Evolutionary conservation across 371 early-diverging fungal genomes (phyloP).

Genomic region (Mucor indicus): DNA sequence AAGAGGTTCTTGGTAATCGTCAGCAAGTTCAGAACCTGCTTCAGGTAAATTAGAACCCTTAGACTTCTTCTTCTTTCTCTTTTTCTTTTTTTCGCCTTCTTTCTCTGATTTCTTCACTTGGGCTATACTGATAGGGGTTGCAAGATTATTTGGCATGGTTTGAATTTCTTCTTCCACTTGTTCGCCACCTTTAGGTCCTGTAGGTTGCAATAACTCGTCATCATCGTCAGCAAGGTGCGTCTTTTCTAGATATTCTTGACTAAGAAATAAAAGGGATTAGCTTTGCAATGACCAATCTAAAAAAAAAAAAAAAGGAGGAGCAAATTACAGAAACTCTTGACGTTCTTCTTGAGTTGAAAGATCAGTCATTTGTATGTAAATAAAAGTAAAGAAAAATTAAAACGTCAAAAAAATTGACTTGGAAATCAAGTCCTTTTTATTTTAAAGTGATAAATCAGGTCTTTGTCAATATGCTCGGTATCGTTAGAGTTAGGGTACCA

Average conservation of each 20-base stretch:
- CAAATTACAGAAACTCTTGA: background rate
- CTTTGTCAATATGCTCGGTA: too few species aligned
- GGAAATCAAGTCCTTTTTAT: too few species aligned
- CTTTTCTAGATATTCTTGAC: background rate
- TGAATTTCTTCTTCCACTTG: constrained; percentile 9
- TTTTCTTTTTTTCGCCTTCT: constrained; percentile 39
- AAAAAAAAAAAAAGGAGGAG: too few species aligned
- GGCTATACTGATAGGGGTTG: constrained; percentile 31
- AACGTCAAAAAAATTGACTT: too few species aligned
- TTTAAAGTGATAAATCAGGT: too few species aligned
- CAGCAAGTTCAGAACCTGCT: constrained; percentile 44
- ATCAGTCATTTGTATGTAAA: too few species aligned
- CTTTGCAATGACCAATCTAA: background rate
- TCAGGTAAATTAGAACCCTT: constrained; percentile 50
- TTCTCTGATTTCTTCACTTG: constrained; percentile 3
- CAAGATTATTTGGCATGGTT: constrained; percentile 17
- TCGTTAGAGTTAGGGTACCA: too few species aligned
- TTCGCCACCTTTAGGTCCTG: background rate
- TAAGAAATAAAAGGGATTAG: background rate
- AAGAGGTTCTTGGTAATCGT: constrained; percentile 34
- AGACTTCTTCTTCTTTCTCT: constrained; percentile 56
- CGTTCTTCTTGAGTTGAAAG: background rate
- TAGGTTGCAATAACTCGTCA: background rate
- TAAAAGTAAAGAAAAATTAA: too few species aligned
- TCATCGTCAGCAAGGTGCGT: constrained; percentile 1